Conservation (phyloP, 2,329 filamentous ascomycete genomes). For the Chrysosporium keratinophilum region DNA sequence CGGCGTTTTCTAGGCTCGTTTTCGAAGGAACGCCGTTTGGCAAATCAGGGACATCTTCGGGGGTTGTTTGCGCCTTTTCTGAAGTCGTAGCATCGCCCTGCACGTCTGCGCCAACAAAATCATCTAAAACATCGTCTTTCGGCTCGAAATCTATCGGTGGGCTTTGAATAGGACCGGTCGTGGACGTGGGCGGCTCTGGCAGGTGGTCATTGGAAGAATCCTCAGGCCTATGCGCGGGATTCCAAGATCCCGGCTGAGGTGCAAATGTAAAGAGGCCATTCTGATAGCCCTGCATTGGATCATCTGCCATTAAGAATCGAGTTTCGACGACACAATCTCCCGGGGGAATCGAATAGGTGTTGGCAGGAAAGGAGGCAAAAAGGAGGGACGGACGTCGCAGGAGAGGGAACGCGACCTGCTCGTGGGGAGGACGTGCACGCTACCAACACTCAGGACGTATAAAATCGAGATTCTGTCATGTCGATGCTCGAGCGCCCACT, state of each 20-base stretch:
- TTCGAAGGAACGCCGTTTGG: neutral
- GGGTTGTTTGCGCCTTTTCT: neutral
- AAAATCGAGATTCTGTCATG: conserved; percentile 10
- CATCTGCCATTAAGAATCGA: conserved; percentile 9
- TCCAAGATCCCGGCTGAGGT: conserved; percentile 38
- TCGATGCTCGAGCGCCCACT: neutral
- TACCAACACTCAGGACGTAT: conserved; percentile 7
- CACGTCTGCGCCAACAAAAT: neutral
- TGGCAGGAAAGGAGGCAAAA: conserved; percentile 1
- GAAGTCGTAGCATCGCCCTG: neutral
- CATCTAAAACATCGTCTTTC: neutral
- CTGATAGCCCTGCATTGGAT: conserved; percentile 2
- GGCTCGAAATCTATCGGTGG: neutral
- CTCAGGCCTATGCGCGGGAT: conserved; percentile 46
- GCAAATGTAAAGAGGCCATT: conserved; percentile 6
- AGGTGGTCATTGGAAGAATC: neutral
- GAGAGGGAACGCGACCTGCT: neutral
- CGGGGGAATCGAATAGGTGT: neutral
- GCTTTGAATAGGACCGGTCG: neutral
- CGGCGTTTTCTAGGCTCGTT: neutral
- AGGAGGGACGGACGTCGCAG: neutral
- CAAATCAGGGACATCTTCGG: neutral
- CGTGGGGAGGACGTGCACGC: neutral
- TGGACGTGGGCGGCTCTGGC: neutral
- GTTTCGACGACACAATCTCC: neutral